Evolutionary conservation across 768 basidiomycete species (phyloP).

Genomic region (Kwoniella shandongensis): DNA sequence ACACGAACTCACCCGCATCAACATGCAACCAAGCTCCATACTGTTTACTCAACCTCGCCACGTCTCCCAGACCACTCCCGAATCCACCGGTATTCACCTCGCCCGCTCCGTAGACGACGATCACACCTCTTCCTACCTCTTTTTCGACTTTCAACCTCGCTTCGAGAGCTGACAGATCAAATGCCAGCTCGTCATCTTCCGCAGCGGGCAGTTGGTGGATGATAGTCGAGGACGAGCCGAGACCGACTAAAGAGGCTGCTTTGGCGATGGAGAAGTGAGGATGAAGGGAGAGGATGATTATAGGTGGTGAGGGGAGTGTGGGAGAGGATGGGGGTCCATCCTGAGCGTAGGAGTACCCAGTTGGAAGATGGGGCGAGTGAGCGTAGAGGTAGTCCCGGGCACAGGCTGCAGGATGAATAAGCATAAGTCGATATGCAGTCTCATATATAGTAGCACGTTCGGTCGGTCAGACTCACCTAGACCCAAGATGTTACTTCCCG

Average conservation of each 20-base stretch:
- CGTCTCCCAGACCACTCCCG: slow-evolving; percentile 43
- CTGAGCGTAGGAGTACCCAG: slow-evolving; percentile 54
- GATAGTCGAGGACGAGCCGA: slow-evolving; percentile 54
- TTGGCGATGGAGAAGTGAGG: slow-evolving; percentile 57
- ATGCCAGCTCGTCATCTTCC: slow-evolving; percentile 39
- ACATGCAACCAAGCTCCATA: slow-evolving; percentile 57
- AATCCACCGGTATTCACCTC: slow-evolving; percentile 58
- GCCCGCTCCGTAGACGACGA: slow-evolving; percentile 52
- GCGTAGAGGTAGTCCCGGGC: slow-evolving; percentile 53
- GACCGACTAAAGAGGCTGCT: slow-evolving; percentile 55
- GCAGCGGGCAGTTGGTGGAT: slow-evolving; percentile 35
- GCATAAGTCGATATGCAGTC: slow-evolving; percentile 1
- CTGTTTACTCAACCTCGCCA: slow-evolving; percentile 52
- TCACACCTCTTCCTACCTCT: slow-evolving; percentile 46
- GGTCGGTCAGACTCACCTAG: slow-evolving; percentile 43
- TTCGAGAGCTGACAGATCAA: slow-evolving; percentile 52
- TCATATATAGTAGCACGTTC: too few relatives aligned
- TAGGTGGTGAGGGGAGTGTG: slow-evolving; percentile 31
- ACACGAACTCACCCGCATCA: slow-evolving; percentile 53
- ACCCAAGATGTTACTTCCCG: slow-evolving; percentile 56
- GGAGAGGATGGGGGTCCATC: slow-evolving; percentile 53
- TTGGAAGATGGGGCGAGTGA: slow-evolving; percentile 38
- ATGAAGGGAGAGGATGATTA: slow-evolving; percentile 51
- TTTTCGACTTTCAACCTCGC: slow-evolving; percentile 39
- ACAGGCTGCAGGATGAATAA: slow-evolving; percentile 37